Evolutionary conservation across 306 rosid species (phyloP).

Genomic region (Cicer judaicum): DNA sequence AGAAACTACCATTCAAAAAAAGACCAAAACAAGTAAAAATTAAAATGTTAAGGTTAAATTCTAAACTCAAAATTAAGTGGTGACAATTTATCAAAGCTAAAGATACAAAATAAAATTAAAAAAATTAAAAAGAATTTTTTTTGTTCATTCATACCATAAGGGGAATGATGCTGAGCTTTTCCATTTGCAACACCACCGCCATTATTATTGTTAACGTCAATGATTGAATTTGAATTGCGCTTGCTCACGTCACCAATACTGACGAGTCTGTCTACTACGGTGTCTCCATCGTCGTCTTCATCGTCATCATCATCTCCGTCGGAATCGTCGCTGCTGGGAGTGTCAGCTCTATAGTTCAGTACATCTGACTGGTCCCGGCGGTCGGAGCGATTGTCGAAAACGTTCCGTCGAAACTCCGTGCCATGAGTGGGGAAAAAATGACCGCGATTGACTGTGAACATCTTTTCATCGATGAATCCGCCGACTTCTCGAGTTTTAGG

Average conservation of each 20-base stretch:
- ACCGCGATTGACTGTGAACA: conserved; percentile 60
- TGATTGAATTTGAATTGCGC: conserved; percentile 49
- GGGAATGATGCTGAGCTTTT: conserved; percentile 63
- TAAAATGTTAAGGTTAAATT: not conserved
- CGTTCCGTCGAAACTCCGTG: conserved; percentile 65
- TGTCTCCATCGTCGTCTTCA: conserved; percentile 61
- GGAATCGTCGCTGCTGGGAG: conserved; percentile 71
- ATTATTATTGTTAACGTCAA: conserved; percentile 41
- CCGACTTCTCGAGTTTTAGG: conserved; percentile 76
- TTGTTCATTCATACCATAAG: conserved; percentile 62
- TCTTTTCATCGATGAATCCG: conserved; percentile 75
- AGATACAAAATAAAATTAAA: not conserved
- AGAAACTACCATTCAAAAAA: conserved; percentile 57
- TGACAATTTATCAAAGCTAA: not conserved
- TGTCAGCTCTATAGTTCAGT: conserved; percentile 66
- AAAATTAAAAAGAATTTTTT: too few species aligned
- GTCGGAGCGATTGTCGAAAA: conserved; percentile 54
- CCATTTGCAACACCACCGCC: conserved; percentile 57
- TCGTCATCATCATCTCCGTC: conserved; percentile 71
- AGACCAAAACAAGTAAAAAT: conserved; percentile 15
- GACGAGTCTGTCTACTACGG: conserved; percentile 59
- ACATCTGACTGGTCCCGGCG: conserved; percentile 51
- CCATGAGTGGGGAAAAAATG: conserved; percentile 62
- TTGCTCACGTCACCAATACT: conserved; percentile 53
- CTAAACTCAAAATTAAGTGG: conserved; percentile 6